Evolutionary conservation across 768 basidiomycete species (phyloP), one percentile per base, ranked within the genome.

Genomic region (Pleurotus tuber-regium): DNA sequence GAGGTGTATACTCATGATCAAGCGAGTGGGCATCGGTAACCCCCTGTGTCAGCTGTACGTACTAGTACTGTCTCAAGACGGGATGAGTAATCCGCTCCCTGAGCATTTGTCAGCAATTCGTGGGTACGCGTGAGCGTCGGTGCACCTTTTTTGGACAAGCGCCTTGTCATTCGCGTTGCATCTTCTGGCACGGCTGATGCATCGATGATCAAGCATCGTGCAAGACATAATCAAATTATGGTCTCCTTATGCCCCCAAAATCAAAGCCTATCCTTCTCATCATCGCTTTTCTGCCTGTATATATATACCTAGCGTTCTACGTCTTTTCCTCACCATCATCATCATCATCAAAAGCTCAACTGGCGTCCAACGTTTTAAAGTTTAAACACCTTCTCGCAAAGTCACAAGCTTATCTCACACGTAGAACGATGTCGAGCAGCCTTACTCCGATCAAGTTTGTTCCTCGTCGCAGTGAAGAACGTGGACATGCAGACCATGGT

Each of bases 401-500:
- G 9, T 29, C n/a, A n/a, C n/a, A n/a, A n/a, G n/a, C n/a, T n/a
- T n/a, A n/a, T n/a, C n/a, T n/a, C n/a, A n/a, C n/a, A n/a, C 16
- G 14, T 19, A 14, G 8, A 31, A 11, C 46, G 23, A 48, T 48
- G 46, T 26, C 52, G 6, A 56, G 57, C 28, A 56, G 56, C 25
- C 63, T 66, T 61, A 53, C 57, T n/a, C 48, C 64, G 30, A 63
- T 74, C 57, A 70, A 71, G 42, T 73, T 86, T 47, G 43, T 71
- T 40, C 74, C 77, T 12, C 79, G 89, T 50, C 74, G 66, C 43
- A 89, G 82, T 55, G 63, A 83, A 41, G 78, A 83, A 18, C 76
- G 89, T 16, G 89, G 87, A 2, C 70, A 86, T 42, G 87, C 86
- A 5, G 81, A 93, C 61, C 89, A 91, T 57, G 87, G 80, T 21